Percentiles rank a stretch among this genome's conserved stretches.
Conservation (phyloP, 371 early-diverging fungal species). For the Pancytospora philotis region DNA sequence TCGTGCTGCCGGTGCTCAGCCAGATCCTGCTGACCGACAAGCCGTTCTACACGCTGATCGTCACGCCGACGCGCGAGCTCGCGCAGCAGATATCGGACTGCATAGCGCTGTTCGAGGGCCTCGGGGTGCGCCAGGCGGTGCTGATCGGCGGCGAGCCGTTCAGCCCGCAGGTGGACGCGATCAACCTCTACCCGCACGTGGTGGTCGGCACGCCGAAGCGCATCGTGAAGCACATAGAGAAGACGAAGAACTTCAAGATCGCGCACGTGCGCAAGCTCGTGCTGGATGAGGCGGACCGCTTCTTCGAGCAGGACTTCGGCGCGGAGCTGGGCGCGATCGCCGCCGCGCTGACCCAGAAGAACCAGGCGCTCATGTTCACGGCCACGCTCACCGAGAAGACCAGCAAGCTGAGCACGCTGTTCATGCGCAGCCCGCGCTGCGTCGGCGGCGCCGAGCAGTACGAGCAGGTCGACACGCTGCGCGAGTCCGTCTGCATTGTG, state of each 20-base stretch:
- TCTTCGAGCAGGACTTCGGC: conserved; percentile 86
- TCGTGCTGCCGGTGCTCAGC: conserved; percentile 82
- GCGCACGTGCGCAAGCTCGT: conserved; percentile 75
- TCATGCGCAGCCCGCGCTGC: conserved; percentile 77
- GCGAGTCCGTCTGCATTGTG: conserved; percentile 77
- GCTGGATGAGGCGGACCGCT: conserved; percentile 93
- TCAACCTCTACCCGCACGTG: conserved; percentile 82
- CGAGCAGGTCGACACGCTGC: conserved; percentile 71
- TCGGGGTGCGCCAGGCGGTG: conserved; percentile 71
- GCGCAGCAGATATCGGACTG: conserved; percentile 87
- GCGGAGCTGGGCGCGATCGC: conserved; percentile 78
- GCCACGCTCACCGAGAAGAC: conserved; percentile 95
- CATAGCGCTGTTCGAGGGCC: conserved; percentile 74
- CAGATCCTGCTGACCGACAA: conserved; percentile 60
- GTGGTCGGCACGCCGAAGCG: conserved; percentile 93
- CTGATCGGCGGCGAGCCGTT: conserved; percentile 87
- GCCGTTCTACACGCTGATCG: conserved; percentile 63
- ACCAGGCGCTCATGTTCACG: conserved; percentile 80
- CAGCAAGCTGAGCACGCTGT: conserved; percentile 70
- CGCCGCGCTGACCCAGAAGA: conserved; percentile 74
- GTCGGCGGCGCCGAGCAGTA: conserved; percentile 75
- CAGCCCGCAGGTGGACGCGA: conserved; percentile 75
- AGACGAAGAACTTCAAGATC: conserved; percentile 69
- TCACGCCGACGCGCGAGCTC: conserved; percentile 90
- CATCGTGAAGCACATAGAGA: conserved; percentile 77